Percentiles rank a stretch among this genome's conserved stretches.
These are phyloP conservation scores for Aspergillus neotritici DNA, from an alignment of 2,329 filamentous ascomycete genomes.

Conservation along the genomic window DNA sequence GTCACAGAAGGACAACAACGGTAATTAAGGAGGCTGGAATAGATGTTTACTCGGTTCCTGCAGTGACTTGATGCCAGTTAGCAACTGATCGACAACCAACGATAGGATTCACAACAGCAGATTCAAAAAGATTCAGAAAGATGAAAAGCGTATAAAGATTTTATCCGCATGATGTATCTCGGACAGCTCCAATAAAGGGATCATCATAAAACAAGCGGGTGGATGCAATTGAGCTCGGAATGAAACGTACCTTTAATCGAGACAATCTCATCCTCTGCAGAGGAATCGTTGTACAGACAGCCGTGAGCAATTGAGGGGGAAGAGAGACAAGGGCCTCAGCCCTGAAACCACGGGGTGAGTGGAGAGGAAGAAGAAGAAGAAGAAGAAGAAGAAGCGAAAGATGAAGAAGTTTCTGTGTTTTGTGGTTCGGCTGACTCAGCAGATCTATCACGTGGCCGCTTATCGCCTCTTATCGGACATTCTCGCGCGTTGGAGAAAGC, in stretches of 20 bases:
- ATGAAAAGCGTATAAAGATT: constrained; percentile 51
- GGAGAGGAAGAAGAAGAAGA: constrained; percentile 17
- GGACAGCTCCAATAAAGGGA: constrained; percentile 73
- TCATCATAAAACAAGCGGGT: constrained; percentile 48
- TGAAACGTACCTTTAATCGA: constrained; percentile 26
- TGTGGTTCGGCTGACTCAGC: constrained; percentile 16
- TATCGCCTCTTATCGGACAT: constrained; percentile 14
- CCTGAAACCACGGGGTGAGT: too few relatives aligned
- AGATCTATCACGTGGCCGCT: constrained; percentile 6
- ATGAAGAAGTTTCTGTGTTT: constrained; percentile 11
- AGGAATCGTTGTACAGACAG: constrained; percentile 2
- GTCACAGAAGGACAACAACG: constrained; percentile 3
- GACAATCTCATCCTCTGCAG: constrained; percentile 24
- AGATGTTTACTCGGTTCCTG: constrained; percentile 31
- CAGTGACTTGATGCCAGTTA: constrained; percentile 25
- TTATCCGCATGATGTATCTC: constrained; percentile 56
- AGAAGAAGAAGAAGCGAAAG: constrained; percentile 8
- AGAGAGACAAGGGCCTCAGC: constrained; percentile 25
- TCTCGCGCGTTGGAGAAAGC: too few relatives aligned
- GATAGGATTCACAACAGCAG: constrained; percentile 4
- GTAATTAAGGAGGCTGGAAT: constrained; percentile 32
- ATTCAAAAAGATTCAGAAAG: constrained; percentile 20
- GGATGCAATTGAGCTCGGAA: background rate
- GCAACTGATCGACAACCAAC: constrained; percentile 9
- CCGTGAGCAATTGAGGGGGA: too few relatives aligned